Base-by-base conservation (phyloP, 2,329 filamentous ascomycete genomes). In the Byssoonygena ceratinophila region DNA sequence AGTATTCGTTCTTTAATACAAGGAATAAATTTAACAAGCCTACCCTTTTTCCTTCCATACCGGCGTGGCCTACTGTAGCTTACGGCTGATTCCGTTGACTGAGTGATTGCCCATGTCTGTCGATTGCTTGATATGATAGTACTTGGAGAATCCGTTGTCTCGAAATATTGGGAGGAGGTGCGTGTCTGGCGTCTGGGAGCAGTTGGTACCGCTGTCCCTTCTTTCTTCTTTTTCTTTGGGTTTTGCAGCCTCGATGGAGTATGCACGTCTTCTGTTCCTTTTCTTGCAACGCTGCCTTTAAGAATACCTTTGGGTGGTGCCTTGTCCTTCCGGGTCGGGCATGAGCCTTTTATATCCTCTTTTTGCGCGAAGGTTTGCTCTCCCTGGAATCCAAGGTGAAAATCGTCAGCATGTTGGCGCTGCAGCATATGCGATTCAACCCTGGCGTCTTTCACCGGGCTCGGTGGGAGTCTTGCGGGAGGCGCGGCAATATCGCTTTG, bases 71-170 rank as follows among this genome's bases (percentile, higher is more conserved):
- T 41, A 18, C 32, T 46, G 11, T 51, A 52, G 55, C 53, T 54
- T 50, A 47, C 46, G 16, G 59, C 53, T 16, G 54, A 37, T 29
- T 59, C 52, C 3, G 52, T 46, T 23, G 54, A 54, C 27, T 49
- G 41, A n/a, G 43, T 47, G 5, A 56, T 36, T 3, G 54, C 48
- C 52, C 52, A 52, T n/a, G 44, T 52, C 6, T 32, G 39, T 25
- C 39, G 51, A 29, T 29, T 54, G 40, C 40, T 52, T 3, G 44
- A 46, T 25, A 52, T 18, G 9, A 52, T 43, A 55, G 58, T 1
- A 56, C 57, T 59, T 20, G 67, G 63, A n/a, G 62, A 67, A 14
- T 56, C 51, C 39, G 60, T 60, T 54, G 59, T 61, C 18, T 61
- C 61, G 23, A 60, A 59, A 25, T 58, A 60, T n/a, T 60, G 59